Evolutionary conservation across 1,284 basidiomycete genomes (phyloP), one percentile per base, ranked within the genome.

Genomic region (Ganoderma lingzhi): DNA sequence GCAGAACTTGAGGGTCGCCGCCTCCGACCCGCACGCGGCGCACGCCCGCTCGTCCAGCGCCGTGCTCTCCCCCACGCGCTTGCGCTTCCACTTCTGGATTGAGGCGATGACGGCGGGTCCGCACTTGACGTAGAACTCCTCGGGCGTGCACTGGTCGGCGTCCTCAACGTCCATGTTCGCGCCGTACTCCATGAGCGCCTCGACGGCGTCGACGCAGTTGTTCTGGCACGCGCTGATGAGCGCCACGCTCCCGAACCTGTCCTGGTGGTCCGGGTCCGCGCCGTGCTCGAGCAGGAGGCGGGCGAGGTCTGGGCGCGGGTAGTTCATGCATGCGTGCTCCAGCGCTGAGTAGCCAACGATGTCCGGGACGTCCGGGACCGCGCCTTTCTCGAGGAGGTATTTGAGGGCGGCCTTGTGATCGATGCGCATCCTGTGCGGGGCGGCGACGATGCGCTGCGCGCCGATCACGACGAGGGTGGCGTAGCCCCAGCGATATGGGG

Each of bases 341-440:
- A 89, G 80, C 2, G 88, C 86, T 0, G 86, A 87, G 75, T 80
- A 81, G 6, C 85, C 86, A 10, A 79, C 80, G 63, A 89, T 83
- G 69, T 90, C 88, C 0, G 78, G 76, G 3, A 82, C 39, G 70
- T 88, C 81, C 0, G 81, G 76, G 0, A 85, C 79, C 0, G 82
- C 79, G 28, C 87, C 87, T 1, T 76, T 71, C 1, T 80, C 75
- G 55, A 89, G 76, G 51, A 90, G 83, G 65, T 81, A 82, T 51
- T 78, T 73, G 62, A 89, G 76, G 6, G 80, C 76, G 2, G 81
- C 83, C 14, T 74, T 45, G 70, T 86, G 82, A 61, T 78, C 70
- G 62, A 76, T 58, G 23, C n/a, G 66, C 61, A 19, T 66, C 66
- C 15, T 70, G 45, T 9, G 55, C 2, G 74, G 61, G 0, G n/a